Evolutionary conservation across 441 rosid genomes (phyloP), one percentile per base, ranked within the genome.

Genomic region (Viola pubescens): DNA sequence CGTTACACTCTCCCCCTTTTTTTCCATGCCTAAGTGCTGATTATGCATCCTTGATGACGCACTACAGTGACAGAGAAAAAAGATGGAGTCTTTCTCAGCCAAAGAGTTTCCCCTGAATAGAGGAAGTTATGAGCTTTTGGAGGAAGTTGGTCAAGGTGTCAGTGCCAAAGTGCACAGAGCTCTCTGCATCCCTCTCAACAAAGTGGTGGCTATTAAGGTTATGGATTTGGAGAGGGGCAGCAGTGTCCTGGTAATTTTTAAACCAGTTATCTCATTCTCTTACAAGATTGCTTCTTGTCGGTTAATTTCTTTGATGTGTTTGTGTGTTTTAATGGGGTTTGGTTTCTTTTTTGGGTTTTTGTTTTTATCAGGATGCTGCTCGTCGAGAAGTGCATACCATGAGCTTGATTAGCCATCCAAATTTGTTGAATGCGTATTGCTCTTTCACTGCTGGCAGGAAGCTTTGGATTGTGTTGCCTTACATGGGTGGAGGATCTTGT

Each of bases 381-480:
- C 87, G 99, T 13, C 82, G 97, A 70, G 99, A 94, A 80, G 99
- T 85, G 53, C 97, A 90, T 63, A 90, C 95, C 49, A 90, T 94
- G 99, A 86, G 68, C 77, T 80, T 90, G 84, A 90, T 78, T 73
- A 78, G 81, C 67, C 99, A 94, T 80, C 87, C 99, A 26, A 94
- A 90, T 81, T 50, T 90, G 66, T 78, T 94, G 71, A 79, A 73
- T 72, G 95, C 99, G 11, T 83, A 94, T 78, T 90, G 99, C 75
- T 94, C 99, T 60, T 94, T 94, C 70, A 85, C 90, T 52, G 38
- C 90, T 45, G 94, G 89, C 62, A 86, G 84, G 65, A 73, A 70
- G 75, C 97, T 94, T 59, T 94, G 99, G 96, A 94, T 88, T 68
- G 99, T 94, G 76, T 90, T 94, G 99, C 97, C 97, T 13, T 94